Evolutionary conservation across 208 protist species (phyloP).

Genomic region (Trypanosoma platydactyli): DNA sequence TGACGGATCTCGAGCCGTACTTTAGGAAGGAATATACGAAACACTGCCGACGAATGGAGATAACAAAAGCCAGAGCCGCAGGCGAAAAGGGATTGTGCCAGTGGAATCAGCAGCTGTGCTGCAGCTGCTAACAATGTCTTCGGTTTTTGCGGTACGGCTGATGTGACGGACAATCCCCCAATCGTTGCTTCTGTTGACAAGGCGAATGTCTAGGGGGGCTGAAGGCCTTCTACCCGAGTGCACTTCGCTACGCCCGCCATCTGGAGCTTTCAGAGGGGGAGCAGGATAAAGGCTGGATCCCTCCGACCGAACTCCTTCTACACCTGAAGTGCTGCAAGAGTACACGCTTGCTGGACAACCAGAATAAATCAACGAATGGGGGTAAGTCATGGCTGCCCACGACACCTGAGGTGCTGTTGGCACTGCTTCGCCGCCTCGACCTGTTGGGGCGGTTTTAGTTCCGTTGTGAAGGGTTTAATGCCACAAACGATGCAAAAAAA

Average conservation of each 20-base stretch:
- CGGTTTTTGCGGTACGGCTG: not conserved
- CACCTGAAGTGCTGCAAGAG: not conserved
- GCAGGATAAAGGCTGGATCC: conserved; percentile 9
- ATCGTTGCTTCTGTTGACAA: not conserved
- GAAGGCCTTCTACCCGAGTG: not conserved
- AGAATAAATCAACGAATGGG: not conserved
- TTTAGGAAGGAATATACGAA: conserved; percentile 14
- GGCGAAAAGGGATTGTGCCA: not conserved
- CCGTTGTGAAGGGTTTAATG: not conserved
- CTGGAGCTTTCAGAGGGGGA: not conserved
- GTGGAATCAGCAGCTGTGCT: not conserved
- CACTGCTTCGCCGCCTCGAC: conserved; percentile 15
- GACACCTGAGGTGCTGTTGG: conserved; percentile 1
- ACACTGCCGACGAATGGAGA: not conserved
- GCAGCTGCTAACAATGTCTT: not conserved
- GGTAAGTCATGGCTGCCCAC: not conserved
- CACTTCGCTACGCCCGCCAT: not conserved
- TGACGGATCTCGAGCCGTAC: conserved; percentile 15
- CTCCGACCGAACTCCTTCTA: not conserved
- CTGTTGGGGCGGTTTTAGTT: conserved; percentile 18
- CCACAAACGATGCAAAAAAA: not conserved
- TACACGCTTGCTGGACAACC: not conserved
- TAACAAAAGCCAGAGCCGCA: not conserved
- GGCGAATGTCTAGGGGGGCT: not conserved
- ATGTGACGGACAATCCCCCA: not conserved